Percentiles rank a stretch among this genome's conserved stretches.
These are phyloP conservation scores for Lactarius sp. DNA, from an alignment of 768 basidiomycete species.

Conservation along the genomic window DNA sequence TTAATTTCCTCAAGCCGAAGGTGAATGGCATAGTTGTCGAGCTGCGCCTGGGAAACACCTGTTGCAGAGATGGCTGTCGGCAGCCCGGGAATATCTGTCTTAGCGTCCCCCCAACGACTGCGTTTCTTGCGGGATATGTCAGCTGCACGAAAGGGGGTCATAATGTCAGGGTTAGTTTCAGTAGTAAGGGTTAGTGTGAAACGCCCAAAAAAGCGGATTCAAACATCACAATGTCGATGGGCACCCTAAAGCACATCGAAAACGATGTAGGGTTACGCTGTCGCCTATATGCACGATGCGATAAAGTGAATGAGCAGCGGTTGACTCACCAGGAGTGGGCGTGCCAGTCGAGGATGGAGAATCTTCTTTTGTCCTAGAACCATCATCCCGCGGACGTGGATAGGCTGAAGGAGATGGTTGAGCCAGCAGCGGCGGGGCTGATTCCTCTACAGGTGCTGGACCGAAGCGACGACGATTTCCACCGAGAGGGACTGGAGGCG, in stretches of 20 bases:
- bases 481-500: conserved; percentile 57
- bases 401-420: conserved; percentile 85
- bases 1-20: conserved; percentile 96
- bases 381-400: conserved; percentile 55
- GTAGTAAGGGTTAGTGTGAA: conserved; percentile 36
- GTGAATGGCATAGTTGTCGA: conserved; percentile 97
- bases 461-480: conserved; percentile 86
- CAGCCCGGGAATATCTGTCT: conserved; percentile 84
- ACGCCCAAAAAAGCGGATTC: conserved; percentile 27
- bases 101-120: conserved; percentile 96
- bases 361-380: conserved; percentile 53
- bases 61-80: conserved; percentile 92
- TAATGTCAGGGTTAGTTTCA: conserved; percentile 56
- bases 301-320: conserved; percentile 31
- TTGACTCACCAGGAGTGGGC: conserved; percentile 65
- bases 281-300: conserved; percentile 24
- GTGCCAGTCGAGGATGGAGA: conserved; percentile 51
- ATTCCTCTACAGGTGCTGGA: conserved; percentile 77
- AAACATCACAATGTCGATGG: conserved; percentile 17
- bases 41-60: conserved; percentile 91
- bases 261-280: conserved; percentile 16
- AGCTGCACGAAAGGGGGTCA: conserved; percentile 46
- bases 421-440: conserved; percentile 75
- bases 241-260: conserved; percentile 6
- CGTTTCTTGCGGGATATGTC: conserved; percentile 91